Evolutionary conservation across 139 green algal genomes (phyloP), one percentile per base, ranked within the genome.

Genomic region (Closterium sp.): DNA sequence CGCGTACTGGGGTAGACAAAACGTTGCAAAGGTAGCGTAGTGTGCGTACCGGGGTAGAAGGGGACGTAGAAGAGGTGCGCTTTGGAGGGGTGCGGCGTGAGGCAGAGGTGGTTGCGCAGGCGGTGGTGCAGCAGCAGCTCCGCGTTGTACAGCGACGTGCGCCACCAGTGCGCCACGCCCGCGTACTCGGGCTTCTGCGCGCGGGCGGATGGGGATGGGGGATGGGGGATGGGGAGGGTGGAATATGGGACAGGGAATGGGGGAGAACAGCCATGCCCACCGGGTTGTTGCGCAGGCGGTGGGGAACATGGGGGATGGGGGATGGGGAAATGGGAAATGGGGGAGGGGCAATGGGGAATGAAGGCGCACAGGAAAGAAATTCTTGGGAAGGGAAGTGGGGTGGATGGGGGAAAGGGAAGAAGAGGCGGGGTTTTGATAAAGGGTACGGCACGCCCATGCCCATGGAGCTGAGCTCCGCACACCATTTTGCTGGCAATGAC

Each of bases 71-170:
- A 88, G 85, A 88, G 85, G 29, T 88, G 85, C 29, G 85, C 85
- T 13, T 88, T 10, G 85, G 85, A n/a, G 29, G 85, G 21, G 85
- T 88, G 29, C 27, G 29, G 29, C 85, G 29, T 31, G 85, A 31
- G 85, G 85, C 85, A 88, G 29, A 31, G 85, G 85, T 88, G 85
- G 29, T 31, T 31, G 29, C 85, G 19, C 85, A 88, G 85, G 85
- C 85, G 85, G 85, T 88, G 85, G 85, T 88, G 85, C 29, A 88
- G 85, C 85, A 88, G 85, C 29, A 88, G 29, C 85, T 88, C 85
- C 29, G 29, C 13, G 11, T 19, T 34, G 29, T 34, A 88, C 85
- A 34, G 85, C 29, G 28, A 34, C 28, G 85, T 88, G 85, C 21
- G 22, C 29, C 28, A 88, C 85, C 85, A 88, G 85, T 79, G 62